phyloP scores from a whole-genome alignment of 768 basidiomycete species.

The Lactifluus pinguis region DNA sequence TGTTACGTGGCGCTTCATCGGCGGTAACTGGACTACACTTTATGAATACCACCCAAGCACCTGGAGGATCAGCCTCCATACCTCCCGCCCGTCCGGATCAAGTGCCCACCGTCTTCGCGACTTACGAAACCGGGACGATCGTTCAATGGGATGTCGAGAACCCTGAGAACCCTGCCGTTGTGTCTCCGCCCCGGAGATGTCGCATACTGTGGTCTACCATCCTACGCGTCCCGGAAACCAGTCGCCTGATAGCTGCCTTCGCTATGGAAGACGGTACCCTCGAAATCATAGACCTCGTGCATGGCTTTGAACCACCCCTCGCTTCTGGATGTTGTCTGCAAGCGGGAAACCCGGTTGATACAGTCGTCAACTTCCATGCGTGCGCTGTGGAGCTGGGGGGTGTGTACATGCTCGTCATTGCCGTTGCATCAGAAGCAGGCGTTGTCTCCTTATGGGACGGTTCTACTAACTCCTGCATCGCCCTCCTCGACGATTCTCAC shows the following conservation, averaged over 20 bases:
- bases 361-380: constrained; percentile 44
- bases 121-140: constrained; percentile 51
- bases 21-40: constrained; percentile 48
- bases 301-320: constrained; percentile 29
- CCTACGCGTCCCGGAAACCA: constrained; percentile 38
- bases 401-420: constrained; percentile 43
- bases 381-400: constrained; percentile 46
- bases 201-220: constrained; percentile 42
- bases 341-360: constrained; percentile 51
- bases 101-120: constrained; percentile 20
- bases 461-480: constrained; percentile 51
- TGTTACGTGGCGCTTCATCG: constrained; percentile 34
- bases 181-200: constrained; percentile 36
- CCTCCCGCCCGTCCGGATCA: constrained; percentile 17
- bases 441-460: constrained; percentile 72
- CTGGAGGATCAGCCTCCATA: constrained; percentile 14
- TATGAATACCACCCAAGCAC: constrained; percentile 15
- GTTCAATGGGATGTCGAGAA: constrained; percentile 42
- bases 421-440: constrained; percentile 55
- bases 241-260: constrained; percentile 46
- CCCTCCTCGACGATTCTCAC: constrained; percentile 49
- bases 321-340: constrained; percentile 40
- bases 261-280: constrained; percentile 57
- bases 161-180: constrained; percentile 26
- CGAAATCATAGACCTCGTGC: constrained; percentile 48